These are phyloP conservation scores for Pelargonium nanum DNA, from an alignment of 345 rosid genomes.

Conservation along the genomic window DNA sequence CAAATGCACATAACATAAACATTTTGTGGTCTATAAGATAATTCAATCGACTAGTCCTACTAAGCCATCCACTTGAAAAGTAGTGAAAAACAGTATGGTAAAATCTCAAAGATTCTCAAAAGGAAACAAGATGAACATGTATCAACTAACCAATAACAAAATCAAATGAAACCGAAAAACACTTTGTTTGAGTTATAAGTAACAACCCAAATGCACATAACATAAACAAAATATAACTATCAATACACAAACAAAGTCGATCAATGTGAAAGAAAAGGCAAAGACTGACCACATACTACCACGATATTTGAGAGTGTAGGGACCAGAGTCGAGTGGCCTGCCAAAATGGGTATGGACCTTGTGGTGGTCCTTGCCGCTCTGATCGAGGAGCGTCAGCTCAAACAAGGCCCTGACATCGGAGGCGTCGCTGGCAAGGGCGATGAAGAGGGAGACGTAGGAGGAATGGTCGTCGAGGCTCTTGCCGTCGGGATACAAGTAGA, in stretches of 20 bases:
- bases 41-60: too few relatives aligned
- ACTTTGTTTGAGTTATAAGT: too few relatives aligned
- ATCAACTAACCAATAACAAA: too few relatives aligned
- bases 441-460: conserved; percentile 24
- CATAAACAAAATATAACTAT: background rate
- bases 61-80: too few relatives aligned
- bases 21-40: too few relatives aligned
- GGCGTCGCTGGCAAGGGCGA: conserved; percentile 33
- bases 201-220: too few relatives aligned
- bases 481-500: conserved; percentile 37
- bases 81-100: too few relatives aligned
- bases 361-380: conserved; percentile 28
- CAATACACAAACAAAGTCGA: background rate
- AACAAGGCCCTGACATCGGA: conserved; percentile 29
- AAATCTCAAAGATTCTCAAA: too few relatives aligned
- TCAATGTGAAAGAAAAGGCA: background rate
- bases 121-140: too few relatives aligned
- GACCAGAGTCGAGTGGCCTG: conserved; percentile 29
- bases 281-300: conserved; percentile 31
- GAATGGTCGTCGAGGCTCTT: conserved; percentile 29
- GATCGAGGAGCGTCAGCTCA: conserved; percentile 31
- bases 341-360: conserved; percentile 38
- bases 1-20: too few relatives aligned
- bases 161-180: too few relatives aligned
- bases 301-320: conserved; percentile 40